Conservation (phyloP, 2,329 filamentous ascomycete species). For the Claviceps sp. region DNA sequence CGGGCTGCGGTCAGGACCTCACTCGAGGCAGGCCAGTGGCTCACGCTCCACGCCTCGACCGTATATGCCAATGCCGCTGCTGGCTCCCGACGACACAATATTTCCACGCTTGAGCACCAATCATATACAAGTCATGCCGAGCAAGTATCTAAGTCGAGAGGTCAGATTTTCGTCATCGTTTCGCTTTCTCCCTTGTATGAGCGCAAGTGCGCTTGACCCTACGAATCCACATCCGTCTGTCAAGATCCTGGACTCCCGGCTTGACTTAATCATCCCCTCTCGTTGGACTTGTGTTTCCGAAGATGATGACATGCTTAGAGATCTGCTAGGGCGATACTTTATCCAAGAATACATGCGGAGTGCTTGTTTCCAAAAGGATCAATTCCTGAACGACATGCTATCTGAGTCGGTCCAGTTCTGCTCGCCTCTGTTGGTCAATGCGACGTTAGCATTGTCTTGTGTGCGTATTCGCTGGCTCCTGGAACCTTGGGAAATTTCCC, state of each 20-base stretch:
- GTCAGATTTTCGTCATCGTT: not conserved
- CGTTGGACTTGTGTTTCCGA: not conserved
- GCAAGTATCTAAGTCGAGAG: not conserved
- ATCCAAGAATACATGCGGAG: not conserved
- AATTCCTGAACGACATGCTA: not conserved
- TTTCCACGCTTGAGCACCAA: not conserved
- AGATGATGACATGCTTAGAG: not conserved
- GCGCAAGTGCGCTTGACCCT: not conserved
- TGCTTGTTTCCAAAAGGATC: not conserved
- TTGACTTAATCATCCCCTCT: not conserved
- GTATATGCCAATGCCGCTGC: not conserved
- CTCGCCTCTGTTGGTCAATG: constrained; percentile 1
- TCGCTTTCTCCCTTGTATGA: not conserved
- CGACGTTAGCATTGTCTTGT: not conserved
- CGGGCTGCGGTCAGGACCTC: not conserved
- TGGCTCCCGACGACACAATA: not conserved
- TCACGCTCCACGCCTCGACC: not conserved
- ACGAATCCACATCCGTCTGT: not conserved
- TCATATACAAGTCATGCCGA: not conserved
- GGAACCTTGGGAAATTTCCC: not conserved
- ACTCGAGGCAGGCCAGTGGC: not conserved
- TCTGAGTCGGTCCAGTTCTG: not conserved
- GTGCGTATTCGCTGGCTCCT: constrained; percentile 8
- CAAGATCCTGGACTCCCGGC: not conserved
- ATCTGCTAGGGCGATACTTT: not conserved